These are phyloP conservation scores for Musa itinerans DNA, from an alignment of 176 grass and related monocot species.

Conservation along the genomic window DNA sequence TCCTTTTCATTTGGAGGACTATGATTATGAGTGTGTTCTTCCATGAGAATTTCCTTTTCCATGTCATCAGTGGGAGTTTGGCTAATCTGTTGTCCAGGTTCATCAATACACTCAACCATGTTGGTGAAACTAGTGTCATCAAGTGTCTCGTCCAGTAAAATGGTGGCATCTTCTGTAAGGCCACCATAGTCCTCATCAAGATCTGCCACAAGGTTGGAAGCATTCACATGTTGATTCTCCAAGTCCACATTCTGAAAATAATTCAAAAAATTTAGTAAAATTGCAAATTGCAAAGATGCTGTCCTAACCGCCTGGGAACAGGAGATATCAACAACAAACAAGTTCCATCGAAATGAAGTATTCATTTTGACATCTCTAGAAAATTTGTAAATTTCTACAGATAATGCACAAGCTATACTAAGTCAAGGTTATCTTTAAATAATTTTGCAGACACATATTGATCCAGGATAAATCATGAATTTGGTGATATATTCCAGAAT, in stretches of 20 bases:
- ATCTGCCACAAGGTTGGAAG: not conserved
- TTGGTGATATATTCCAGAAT: no score
- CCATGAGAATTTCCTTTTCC: not conserved
- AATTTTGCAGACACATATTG: not conserved
- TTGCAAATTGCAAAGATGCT: not conserved
- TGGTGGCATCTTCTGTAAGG: not conserved
- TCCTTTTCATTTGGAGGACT: not conserved
- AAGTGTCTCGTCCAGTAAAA: not conserved
- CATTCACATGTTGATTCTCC: constrained; percentile 5
- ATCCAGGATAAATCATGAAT: not conserved
- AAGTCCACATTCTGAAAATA: constrained; percentile 25
- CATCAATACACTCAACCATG: not conserved
- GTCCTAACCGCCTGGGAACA: not conserved
- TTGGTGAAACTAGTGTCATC: not conserved
- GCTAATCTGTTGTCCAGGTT: not conserved
- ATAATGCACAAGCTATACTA: not conserved
- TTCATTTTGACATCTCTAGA: not conserved
- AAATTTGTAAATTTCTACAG: not conserved
- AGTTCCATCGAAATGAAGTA: not conserved
- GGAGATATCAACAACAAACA: not conserved
- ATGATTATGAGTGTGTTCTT: not conserved
- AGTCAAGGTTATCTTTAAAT: not conserved
- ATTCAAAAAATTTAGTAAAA: constrained; percentile 9
- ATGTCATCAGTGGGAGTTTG: not conserved
- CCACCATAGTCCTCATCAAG: not conserved